Conservation (phyloP, 371 early-diverging fungal species). For the Lichtheimia ornata region DNA sequence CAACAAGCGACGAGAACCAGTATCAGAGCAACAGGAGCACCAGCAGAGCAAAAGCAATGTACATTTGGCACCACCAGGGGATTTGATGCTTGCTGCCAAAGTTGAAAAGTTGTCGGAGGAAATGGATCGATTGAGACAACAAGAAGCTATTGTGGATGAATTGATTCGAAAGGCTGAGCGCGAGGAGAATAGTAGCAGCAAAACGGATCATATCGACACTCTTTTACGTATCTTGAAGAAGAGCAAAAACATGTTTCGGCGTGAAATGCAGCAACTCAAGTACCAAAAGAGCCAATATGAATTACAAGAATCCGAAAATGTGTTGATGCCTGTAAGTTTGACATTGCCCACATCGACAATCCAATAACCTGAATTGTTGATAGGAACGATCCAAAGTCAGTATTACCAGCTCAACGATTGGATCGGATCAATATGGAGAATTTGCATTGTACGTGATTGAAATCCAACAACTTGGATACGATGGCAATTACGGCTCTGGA, state of each 20-base stretch:
- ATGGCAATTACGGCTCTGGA: constrained; percentile 60
- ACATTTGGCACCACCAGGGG: constrained; percentile 69
- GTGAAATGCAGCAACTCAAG: constrained; percentile 60
- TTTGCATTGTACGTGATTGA: constrained; percentile 80
- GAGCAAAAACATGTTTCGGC: constrained; percentile 56
- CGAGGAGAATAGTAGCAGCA: constrained; percentile 32
- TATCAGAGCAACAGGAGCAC: no score
- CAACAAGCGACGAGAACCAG: not conserved
- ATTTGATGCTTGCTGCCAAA: constrained; percentile 61
- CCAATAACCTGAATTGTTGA: not conserved
- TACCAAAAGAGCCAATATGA: constrained; percentile 74
- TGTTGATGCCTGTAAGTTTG: constrained; percentile 60
- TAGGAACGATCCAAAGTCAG: constrained; percentile 63
- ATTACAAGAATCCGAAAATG: constrained; percentile 65
- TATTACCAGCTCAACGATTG: constrained; percentile 62
- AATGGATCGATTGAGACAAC: constrained; percentile 61
- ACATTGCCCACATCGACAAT: not conserved
- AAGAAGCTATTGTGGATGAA: constrained; percentile 68
- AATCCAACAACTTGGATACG: constrained; percentile 64
- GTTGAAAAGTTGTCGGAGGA: constrained; percentile 54
- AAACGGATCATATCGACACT: constrained; percentile 39
- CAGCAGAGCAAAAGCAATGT: constrained; percentile 33
- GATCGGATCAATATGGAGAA: constrained; percentile 58
- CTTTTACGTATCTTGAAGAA: constrained; percentile 61
- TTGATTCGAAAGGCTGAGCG: constrained; percentile 62